phyloP scores from a whole-genome alignment of 768 basidiomycete species.

The Pulveroboletus sp. region DNA sequence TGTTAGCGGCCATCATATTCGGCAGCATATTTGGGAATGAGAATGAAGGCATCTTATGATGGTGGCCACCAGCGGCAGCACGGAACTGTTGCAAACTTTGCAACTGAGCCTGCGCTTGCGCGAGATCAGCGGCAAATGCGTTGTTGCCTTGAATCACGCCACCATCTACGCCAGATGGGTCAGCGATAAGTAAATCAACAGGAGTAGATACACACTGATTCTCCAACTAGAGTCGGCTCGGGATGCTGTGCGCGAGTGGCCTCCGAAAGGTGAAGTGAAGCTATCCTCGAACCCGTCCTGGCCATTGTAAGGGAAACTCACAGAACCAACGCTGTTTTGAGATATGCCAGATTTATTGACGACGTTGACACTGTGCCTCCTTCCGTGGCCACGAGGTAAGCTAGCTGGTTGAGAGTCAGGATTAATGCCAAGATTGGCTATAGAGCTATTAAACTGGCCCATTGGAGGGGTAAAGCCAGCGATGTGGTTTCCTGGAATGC shows the following conservation, averaged over 20 bases:
- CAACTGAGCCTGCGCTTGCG: slow-evolving; percentile 94
- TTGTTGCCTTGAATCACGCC: slow-evolving; percentile 64
- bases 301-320: slow-evolving; percentile 45
- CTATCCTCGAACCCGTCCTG: slow-evolving; percentile 80
- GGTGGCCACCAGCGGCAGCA: slow-evolving; percentile 89
- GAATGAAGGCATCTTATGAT: slow-evolving; percentile 96
- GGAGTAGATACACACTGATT: slow-evolving; percentile 56
- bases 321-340: slow-evolving; percentile 44
- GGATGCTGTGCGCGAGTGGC: slow-evolving; percentile 70
- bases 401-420: slow-evolving; percentile 62
- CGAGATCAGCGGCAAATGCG: slow-evolving; percentile 76
- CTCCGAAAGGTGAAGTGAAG: slow-evolving; percentile 60
- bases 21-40: slow-evolving; percentile 98
- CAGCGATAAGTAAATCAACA: not conserved
- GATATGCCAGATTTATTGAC: slow-evolving; percentile 61
- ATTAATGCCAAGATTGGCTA: slow-evolving; percentile 48
- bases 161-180: slow-evolving; percentile 47
- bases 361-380: slow-evolving; percentile 89
- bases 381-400: slow-evolving; percentile 78
- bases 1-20: slow-evolving; percentile 95
- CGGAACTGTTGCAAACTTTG: slow-evolving; percentile 96
- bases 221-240: slow-evolving; percentile 85
- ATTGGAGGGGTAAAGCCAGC: slow-evolving; percentile 36
- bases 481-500: slow-evolving; percentile 39
- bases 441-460: slow-evolving; percentile 56